phyloP scores from a whole-genome alignment of 2,329 filamentous ascomycete species.

The Arthroderma uncinatum region DNA sequence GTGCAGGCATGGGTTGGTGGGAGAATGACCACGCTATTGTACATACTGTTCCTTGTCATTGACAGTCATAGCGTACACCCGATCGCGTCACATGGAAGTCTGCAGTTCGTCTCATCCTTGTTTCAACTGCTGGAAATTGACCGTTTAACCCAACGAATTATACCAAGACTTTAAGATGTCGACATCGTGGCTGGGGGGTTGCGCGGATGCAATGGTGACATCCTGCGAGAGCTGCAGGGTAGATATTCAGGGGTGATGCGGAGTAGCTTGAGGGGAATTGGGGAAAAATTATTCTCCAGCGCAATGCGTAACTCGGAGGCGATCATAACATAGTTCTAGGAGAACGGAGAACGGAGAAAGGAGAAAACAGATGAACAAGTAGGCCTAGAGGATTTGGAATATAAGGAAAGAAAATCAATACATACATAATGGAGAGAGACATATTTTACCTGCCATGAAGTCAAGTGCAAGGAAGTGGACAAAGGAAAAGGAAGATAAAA shows the following conservation, averaged over 20 bases:
- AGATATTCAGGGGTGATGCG: background rate
- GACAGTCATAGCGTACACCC: slow-evolving; percentile 1
- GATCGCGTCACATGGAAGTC: slow-evolving; percentile 3
- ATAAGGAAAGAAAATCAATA: background rate
- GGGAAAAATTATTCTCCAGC: background rate
- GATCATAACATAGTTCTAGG: too few relatives aligned
- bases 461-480: background rate
- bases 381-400: background rate
- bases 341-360: background rate
- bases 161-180: background rate
- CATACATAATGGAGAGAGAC: background rate
- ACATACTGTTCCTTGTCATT: background rate
- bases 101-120: background rate
- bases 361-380: background rate
- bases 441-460: slow-evolving; percentile 1
- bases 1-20: background rate
- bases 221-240: background rate
- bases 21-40: background rate
- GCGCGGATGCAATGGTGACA: background rate
- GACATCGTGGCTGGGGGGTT: background rate
- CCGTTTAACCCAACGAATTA: background rate
- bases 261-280: background rate
- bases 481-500: background rate
- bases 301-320: background rate
- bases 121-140: slow-evolving; percentile 3